Evolutionary conservation across 257 asterid genomes (phyloP).

Genomic region (Jaltomata sinuosa): DNA sequence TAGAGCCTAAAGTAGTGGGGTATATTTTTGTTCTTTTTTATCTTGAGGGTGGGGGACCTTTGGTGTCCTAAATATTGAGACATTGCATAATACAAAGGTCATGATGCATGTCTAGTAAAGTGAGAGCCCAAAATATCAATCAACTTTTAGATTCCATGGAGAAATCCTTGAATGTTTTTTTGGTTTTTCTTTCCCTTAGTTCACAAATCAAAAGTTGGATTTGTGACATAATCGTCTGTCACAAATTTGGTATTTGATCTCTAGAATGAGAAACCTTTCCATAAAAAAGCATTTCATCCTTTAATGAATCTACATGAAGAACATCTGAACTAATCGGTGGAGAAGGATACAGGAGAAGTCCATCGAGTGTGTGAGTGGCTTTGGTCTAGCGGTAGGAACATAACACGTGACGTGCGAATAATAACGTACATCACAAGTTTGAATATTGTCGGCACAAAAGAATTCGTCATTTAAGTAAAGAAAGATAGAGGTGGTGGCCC

Average conservation of each 20-base stretch:
- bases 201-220: no score
- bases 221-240: no score
- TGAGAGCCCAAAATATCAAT: constrained; percentile 50
- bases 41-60: constrained; percentile 26
- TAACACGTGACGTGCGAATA: background rate
- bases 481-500: background rate
- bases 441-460: background rate
- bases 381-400: background rate
- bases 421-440: background rate
- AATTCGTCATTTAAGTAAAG: background rate
- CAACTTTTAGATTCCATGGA: constrained; percentile 37
- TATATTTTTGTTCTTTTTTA: background rate
- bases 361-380: no score
- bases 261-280: no score
- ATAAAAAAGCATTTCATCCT: no score
- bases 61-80: constrained; percentile 44
- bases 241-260: no score
- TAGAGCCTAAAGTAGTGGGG: background rate
- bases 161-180: constrained; percentile 5
- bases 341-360: no score
- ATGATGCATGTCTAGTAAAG: constrained; percentile 91
- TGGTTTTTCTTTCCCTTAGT: background rate
- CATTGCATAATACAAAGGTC: constrained; percentile 80
- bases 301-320: no score
- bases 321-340: background rate